A percentile compares a stretch with the other conserved stretches of the same genome.
phyloP scores from a whole-genome alignment of 108 stramenopile species.

The Cyclotella atomus region DNA sequence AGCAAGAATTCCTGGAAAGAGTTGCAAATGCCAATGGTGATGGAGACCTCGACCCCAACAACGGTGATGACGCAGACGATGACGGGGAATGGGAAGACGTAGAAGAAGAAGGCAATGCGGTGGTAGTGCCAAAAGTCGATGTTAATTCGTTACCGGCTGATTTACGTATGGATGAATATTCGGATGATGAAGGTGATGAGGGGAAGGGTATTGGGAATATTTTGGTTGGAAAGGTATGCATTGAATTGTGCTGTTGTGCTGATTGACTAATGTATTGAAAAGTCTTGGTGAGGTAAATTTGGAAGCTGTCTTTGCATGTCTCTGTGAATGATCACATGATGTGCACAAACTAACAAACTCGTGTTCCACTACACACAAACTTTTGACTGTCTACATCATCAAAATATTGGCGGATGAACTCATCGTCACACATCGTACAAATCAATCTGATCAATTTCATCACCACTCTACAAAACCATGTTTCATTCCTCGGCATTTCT shows the following conservation, averaged over 20 bases:
- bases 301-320: too few species aligned
- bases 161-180: constrained; percentile 93
- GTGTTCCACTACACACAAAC: background rate
- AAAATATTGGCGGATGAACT: background rate
- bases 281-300: too few species aligned
- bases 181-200: constrained; percentile 86
- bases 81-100: constrained; percentile 39
- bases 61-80: constrained; percentile 22
- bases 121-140: constrained; percentile 56
- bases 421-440: background rate
- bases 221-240: constrained; percentile 65
- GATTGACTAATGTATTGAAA: background rate
- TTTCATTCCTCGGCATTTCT: constrained; percentile 52
- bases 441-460: background rate
- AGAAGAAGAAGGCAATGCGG: constrained; percentile 20
- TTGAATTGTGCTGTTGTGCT: background rate
- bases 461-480: background rate
- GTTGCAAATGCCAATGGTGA: constrained; percentile 13
- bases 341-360: background rate
- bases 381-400: background rate
- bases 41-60: constrained; percentile 26
- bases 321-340: background rate
- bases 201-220: constrained; percentile 69
- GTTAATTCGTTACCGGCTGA: constrained; percentile 71
- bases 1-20: constrained; percentile 70